Evolutionary conservation across 108 stramenopile species (phyloP).

Genomic region (Fragilariopsis cylindrus): DNA sequence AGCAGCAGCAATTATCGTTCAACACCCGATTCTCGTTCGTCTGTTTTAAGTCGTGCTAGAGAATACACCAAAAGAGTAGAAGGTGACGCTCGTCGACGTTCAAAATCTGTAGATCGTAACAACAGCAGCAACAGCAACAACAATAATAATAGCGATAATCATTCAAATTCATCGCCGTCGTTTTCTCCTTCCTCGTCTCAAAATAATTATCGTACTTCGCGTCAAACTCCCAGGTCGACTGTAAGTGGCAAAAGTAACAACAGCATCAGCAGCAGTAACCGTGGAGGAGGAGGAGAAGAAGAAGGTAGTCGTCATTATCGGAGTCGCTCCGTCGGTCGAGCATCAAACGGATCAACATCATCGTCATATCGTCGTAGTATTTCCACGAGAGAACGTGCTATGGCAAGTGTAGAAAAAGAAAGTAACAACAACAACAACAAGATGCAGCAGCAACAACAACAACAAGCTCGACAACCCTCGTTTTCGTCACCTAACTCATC

Average conservation of each 20-base stretch:
- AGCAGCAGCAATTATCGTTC: conserved; percentile 25
- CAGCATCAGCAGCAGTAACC: not conserved
- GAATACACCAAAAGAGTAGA: conserved; percentile 56
- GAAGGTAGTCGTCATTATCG: not conserved
- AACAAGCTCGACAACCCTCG: not conserved
- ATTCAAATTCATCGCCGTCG: not conserved
- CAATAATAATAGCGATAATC: not conserved
- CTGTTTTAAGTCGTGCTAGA: conserved; percentile 57
- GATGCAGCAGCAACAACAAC: conserved; percentile 16
- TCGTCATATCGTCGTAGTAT: conserved; percentile 12
- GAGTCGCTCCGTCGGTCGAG: not conserved
- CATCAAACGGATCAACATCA: not conserved
- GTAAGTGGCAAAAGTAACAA: not conserved
- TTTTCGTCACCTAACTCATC: not conserved
- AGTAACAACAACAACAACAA: conserved; percentile 14
- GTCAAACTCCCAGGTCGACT: not conserved
- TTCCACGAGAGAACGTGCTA: conserved; percentile 43
- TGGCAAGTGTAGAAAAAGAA: conserved; percentile 32
- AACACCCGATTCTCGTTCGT: conserved; percentile 51
- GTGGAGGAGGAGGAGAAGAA: too few relatives aligned
- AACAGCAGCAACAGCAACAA: not conserved
- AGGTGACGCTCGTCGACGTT: conserved; percentile 25
- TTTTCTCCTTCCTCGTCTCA: not conserved
- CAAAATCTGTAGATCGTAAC: conserved; percentile 31
- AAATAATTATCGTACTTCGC: not conserved